Conservation (phyloP, 306 rosid genomes). For the Begonia peltatifolia region DNA sequence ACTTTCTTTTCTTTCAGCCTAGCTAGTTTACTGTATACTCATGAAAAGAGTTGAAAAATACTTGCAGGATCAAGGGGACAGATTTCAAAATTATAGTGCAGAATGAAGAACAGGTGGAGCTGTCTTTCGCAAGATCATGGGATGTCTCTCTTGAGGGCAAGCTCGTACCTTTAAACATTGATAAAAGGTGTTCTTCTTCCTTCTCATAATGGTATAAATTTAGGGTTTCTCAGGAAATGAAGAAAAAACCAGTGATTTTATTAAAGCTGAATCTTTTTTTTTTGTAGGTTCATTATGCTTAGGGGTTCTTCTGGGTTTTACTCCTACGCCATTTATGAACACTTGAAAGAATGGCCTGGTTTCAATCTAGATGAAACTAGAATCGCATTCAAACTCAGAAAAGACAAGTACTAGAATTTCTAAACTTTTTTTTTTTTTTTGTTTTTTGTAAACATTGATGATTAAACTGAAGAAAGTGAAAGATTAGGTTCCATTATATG, state of each 20-base stretch:
- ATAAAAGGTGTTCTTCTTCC: conserved; percentile 37
- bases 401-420: conserved; percentile 42
- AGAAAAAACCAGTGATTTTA: neutral
- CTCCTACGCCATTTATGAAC: conserved; percentile 77
- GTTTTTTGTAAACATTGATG: too few relatives aligned
- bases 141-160: conserved; percentile 37
- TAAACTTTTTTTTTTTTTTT: neutral
- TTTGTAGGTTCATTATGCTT: conserved; percentile 66
- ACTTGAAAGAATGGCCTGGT: conserved; percentile 72
- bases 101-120: conserved; percentile 67
- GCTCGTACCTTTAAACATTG: conserved; percentile 67
- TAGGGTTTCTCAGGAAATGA: neutral
- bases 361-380: conserved; percentile 82
- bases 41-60: neutral
- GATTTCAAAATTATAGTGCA: conserved; percentile 47
- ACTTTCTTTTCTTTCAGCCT: neutral
- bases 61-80: conserved; percentile 52
- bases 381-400: conserved; percentile 72
- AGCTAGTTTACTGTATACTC: neutral
- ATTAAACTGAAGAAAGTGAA: neutral
- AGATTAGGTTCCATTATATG: conserved; percentile 71
- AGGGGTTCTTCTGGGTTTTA: conserved; percentile 74
- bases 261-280: neutral
- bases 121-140: conserved; percentile 76
- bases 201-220: neutral